Evolutionary conservation across 129 eudicot genomes (phyloP), one percentile per base, ranked within the genome.

Genomic region (Centella asiatica): DNA sequence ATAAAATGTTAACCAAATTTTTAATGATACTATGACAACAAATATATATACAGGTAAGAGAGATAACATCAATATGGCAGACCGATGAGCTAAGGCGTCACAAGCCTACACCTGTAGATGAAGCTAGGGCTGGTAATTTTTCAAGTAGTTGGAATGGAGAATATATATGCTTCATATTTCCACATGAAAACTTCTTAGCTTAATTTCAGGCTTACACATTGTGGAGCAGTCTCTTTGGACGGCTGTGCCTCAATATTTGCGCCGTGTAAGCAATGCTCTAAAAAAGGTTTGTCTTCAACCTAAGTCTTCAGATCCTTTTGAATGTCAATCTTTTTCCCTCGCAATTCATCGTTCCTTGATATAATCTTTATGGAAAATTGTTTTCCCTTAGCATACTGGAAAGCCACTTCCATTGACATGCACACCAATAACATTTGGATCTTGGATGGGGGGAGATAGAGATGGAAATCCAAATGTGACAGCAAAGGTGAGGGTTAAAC

Each of bases 361-460:
- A 48, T 49, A 51, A 44, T 28, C 17, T 33, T 28, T 17, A 57
- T 8, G 17, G 17, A 2, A 46, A 57, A 18, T 58, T 5, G 53
- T 70, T n/a, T 39, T 58, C 51, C 24, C 74, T 58, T 79, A 92
- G 98, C 95, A 92, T 75, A 92, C 95, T 77, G 95, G 98, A 55
- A 84, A 69, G 68, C 82, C 94, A 47, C 94, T 92, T 73, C 98
- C 98, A 62, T 78, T 92, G 71, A 87, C 98, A 34, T 79, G 95
- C 78, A 92, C 98, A 47, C 98, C 98, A 57, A 79, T 92, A 62
- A 87, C 76, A 70, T 92, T 92, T 78, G 98, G 94, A 73, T 87
- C 98, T 6, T 92, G 98, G 98, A 92, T 92, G 98, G 98, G 98
- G 18, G 98, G 98, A 74, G 98, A 92, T 71, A 76, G 98, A 57